phyloP scores from a whole-genome alignment of 306 rosid species.

The Trifolium subterraneum region DNA sequence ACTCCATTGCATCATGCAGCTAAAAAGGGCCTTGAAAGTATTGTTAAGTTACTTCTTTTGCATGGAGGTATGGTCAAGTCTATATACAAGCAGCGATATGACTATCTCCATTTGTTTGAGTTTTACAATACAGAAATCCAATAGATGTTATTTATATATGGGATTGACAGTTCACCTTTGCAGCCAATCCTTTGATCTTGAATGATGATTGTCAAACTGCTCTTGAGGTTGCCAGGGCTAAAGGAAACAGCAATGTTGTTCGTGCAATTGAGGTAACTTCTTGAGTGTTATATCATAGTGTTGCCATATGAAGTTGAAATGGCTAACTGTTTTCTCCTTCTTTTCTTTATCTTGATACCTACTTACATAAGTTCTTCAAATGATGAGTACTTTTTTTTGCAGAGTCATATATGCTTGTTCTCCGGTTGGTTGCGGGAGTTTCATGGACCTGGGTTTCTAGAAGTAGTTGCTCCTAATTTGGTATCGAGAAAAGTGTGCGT shows the following conservation, averaged over 20 bases:
- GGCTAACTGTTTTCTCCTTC: slow-evolving; percentile 23
- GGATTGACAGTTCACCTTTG: slow-evolving; percentile 36
- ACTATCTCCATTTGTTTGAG: slow-evolving; percentile 15
- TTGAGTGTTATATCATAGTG: background rate
- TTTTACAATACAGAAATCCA: background rate
- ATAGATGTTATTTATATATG: slow-evolving; percentile 34
- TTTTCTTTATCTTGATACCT: slow-evolving; percentile 27
- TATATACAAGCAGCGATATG: background rate
- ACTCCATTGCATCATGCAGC: slow-evolving; percentile 98
- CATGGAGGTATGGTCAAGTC: slow-evolving; percentile 71
- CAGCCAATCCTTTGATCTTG: slow-evolving; percentile 85
- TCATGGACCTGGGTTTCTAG: slow-evolving; percentile 91
- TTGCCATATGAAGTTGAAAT: slow-evolving; percentile 35
- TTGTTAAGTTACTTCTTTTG: slow-evolving; percentile 76
- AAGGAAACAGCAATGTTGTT: slow-evolving; percentile 78
- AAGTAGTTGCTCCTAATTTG: slow-evolving; percentile 80
- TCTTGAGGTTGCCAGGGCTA: slow-evolving; percentile 87
- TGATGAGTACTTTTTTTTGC: slow-evolving; percentile 36
- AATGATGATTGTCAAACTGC: slow-evolving; percentile 96
- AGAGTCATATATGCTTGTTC: slow-evolving; percentile 91
- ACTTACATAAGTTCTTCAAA: slow-evolving; percentile 35
- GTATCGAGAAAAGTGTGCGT: slow-evolving; percentile 88
- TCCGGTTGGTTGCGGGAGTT: slow-evolving; percentile 95
- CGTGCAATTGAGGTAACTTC: slow-evolving; percentile 81
- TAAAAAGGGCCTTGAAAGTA: slow-evolving; percentile 79